phyloP scores from a whole-genome alignment of 108 stramenopile genomes.

The Bacterosira constricta region DNA sequence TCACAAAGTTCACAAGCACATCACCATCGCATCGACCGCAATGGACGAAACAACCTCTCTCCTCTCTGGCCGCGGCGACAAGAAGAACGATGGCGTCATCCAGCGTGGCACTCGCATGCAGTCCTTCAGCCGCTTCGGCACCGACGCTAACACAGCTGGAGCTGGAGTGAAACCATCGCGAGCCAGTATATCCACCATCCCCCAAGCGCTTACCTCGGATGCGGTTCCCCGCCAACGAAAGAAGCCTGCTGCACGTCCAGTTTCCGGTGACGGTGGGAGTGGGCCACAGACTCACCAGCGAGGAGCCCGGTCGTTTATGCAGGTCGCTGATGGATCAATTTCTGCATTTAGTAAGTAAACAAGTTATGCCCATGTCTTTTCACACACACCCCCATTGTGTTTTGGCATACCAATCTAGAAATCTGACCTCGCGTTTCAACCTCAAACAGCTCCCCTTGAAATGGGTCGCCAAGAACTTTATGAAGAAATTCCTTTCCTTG shows the following conservation, averaged over 20 bases:
- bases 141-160: conserved; percentile 2
- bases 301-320: conserved; percentile 23
- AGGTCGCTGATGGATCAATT: conserved; percentile 25
- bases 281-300: no score
- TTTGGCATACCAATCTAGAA: no score
- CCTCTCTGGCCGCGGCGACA: neutral
- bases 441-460: conserved; percentile 58
- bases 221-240: neutral
- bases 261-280: no score
- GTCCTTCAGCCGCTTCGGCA: neutral
- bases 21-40: no score
- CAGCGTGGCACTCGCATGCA: neutral
- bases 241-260: neutral
- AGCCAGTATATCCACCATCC: conserved; percentile 29
- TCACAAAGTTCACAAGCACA: no score
- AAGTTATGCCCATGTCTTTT: no score
- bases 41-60: conserved; percentile 5
- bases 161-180: conserved; percentile 18
- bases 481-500: conserved; percentile 72
- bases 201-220: conserved; percentile 5
- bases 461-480: conserved; percentile 83
- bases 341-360: neutral
- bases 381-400: no score
- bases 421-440: no score
- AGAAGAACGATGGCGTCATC: neutral